A percentile compares a stretch with the other conserved stretches of the same genome.
Conservation (phyloP, 805 yeast genomes). For the Ogataea angusta region DNA sequence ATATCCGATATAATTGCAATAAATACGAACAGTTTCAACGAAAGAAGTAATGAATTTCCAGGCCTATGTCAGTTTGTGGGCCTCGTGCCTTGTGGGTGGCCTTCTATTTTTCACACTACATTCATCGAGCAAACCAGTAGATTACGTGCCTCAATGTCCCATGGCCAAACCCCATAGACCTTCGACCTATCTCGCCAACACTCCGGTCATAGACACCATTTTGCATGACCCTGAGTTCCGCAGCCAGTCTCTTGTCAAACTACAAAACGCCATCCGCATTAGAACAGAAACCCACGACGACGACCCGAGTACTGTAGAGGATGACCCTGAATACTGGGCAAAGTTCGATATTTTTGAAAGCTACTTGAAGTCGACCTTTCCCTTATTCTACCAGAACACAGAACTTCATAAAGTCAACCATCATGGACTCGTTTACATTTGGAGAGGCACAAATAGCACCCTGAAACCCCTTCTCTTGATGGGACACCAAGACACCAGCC, state of each 20-base stretch:
- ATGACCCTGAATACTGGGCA: constrained; percentile 50
- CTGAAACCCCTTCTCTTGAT: constrained; percentile 63
- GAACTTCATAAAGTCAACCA: constrained; percentile 55
- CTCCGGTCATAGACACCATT: constrained; percentile 22
- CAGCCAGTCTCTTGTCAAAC: constrained; percentile 36
- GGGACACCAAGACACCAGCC: constrained; percentile 79
- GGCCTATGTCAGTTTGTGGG: too few species aligned
- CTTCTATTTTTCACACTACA: too few species aligned
- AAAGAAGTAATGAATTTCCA: too few species aligned
- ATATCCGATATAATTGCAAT: too few species aligned
- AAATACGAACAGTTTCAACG: too few species aligned
- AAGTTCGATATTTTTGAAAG: constrained; percentile 47
- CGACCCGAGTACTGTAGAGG: constrained; percentile 44
- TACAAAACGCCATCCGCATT: constrained; percentile 46
- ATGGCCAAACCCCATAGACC: constrained; percentile 18
- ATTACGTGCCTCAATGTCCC: constrained; percentile 11
- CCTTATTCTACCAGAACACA: constrained; percentile 45
- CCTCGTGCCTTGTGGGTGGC: too few species aligned
- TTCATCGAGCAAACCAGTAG: too few species aligned
- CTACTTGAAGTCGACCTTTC: constrained; percentile 53
- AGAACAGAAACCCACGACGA: constrained; percentile 43
- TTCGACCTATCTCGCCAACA: constrained; percentile 12
- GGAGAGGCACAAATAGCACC: constrained; percentile 51
- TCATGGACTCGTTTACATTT: constrained; percentile 58
- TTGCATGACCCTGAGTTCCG: constrained; percentile 31